A percentile compares a stretch with the other conserved stretches of the same genome.
phyloP scores from a whole-genome alignment of 179 eudicot species.

The Spergularia azorica region DNA sequence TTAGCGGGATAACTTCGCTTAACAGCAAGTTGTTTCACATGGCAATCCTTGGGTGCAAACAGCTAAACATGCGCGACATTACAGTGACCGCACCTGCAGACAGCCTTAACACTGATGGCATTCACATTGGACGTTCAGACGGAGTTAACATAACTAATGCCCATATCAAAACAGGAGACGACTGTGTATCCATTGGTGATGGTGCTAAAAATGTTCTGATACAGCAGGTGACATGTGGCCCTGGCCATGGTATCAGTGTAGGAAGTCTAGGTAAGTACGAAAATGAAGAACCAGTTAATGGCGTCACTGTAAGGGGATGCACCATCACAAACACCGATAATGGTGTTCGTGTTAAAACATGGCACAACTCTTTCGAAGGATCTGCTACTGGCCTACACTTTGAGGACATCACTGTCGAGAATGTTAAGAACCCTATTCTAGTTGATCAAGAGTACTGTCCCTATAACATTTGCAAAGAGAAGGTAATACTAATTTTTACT shows the following conservation, averaged over 20 bases:
- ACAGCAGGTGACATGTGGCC: constrained; percentile 43
- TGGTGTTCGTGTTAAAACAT: constrained; percentile 49
- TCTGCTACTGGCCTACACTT: constrained; percentile 32
- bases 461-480: constrained; percentile 30
- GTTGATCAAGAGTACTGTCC: constrained; percentile 65
- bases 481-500: constrained; percentile 19
- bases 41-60: constrained; percentile 35
- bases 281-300: constrained; percentile 36
- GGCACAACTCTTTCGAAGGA: constrained; percentile 29
- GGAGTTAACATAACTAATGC: constrained; percentile 26
- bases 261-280: constrained; percentile 51
- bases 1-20: constrained; percentile 39
- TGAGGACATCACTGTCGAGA: constrained; percentile 44
- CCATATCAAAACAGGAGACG: constrained; percentile 47
- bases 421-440: constrained; percentile 44
- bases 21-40: constrained; percentile 56
- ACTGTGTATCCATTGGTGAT: constrained; percentile 52
- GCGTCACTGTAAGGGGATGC: constrained; percentile 36
- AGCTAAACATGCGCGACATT: constrained; percentile 30
- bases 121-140: constrained; percentile 50
- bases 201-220: constrained; percentile 38
- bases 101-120: constrained; percentile 60
- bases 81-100: constrained; percentile 37
- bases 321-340: constrained; percentile 31
- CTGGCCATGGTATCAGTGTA: constrained; percentile 55